Evolutionary conservation across 2,329 filamentous ascomycete species (phyloP), one percentile per base, ranked within the genome.

Genomic region (Colletotrichum salicis): DNA sequence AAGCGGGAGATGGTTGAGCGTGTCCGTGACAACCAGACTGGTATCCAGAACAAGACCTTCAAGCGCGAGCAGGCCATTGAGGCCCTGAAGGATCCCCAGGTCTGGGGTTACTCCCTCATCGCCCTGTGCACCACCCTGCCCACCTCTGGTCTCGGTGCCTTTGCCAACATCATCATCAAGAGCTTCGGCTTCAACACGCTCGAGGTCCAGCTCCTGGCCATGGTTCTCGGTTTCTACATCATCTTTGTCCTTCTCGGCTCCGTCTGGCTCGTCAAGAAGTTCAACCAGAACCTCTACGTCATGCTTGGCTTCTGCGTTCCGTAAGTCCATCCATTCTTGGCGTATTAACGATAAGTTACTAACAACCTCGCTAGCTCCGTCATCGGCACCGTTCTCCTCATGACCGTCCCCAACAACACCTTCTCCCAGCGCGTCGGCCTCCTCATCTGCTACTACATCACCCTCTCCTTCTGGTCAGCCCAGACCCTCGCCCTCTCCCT

Each of bases 401-500:
- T 94, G 87, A 91, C 89, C 0, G 86, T 94, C 8, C 80, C 87
- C 27, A 91, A 91, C 74, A 84, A 85, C 7, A 88, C 84, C 55
- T 84, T 85, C 45, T 80, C 86, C 10, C 90, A 89, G 48, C 87
- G 92, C 80, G 86, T 91, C 33, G 92, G 92, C 6, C 85, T 95
- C 0, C 82, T 94, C 15, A 88, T 94, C 76, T 88, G 86, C 77
- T 95, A 94, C 84, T 95, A 94, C 82, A 91, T 94, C 73, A 91
- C 90, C 0, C 86, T 94, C 22, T 93, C 91, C 5, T 95, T 95
- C 86, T 94, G 92, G 92, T 91, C 92, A 0, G 92, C 91, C 0
- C 89, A 92, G 76, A 92, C 90, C 1, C 83, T 94, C 13, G 84
- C 87, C 8, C 86, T 94, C 75, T 91, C 90, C 15, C 87, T 94